These are phyloP conservation scores for Rubia tinctorum DNA, from an alignment of 305 asterid species.

Conservation along the genomic window DNA sequence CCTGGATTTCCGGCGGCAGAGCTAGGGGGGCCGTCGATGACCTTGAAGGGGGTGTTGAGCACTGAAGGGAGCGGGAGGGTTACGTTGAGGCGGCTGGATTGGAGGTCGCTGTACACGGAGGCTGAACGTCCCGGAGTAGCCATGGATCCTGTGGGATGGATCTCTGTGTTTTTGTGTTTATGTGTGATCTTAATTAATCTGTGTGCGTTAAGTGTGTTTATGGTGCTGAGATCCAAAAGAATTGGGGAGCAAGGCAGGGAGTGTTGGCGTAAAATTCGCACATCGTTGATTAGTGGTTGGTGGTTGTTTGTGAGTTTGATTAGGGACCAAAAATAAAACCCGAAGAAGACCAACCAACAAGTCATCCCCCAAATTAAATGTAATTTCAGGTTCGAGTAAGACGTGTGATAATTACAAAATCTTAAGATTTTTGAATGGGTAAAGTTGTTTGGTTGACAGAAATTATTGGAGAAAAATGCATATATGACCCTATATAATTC, in stretches of 20 bases:
- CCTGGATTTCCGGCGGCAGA: conserved; percentile 67
- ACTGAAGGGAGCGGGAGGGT: conserved; percentile 53
- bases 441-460: too few relatives aligned
- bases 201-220: not conserved
- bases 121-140: conserved; percentile 36
- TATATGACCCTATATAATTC: too few relatives aligned
- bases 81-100: conserved; percentile 43
- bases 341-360: not conserved
- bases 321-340: not conserved
- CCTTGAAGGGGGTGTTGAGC: conserved; percentile 39
- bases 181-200: not conserved
- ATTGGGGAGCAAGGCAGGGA: conserved; percentile 4
- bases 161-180: not conserved
- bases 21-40: conserved; percentile 50
- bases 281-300: not conserved
- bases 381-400: too few relatives aligned
- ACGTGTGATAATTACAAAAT: too few relatives aligned
- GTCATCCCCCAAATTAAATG: not conserved
- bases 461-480: too few relatives aligned
- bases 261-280: not conserved
- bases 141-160: conserved; percentile 6
- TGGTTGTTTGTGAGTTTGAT: too few relatives aligned
- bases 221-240: not conserved
- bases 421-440: too few relatives aligned
- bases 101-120: conserved; percentile 47